Evolutionary conservation across 2,329 filamentous ascomycete species (phyloP).

Genomic region (Remersonia thermophila): DNA sequence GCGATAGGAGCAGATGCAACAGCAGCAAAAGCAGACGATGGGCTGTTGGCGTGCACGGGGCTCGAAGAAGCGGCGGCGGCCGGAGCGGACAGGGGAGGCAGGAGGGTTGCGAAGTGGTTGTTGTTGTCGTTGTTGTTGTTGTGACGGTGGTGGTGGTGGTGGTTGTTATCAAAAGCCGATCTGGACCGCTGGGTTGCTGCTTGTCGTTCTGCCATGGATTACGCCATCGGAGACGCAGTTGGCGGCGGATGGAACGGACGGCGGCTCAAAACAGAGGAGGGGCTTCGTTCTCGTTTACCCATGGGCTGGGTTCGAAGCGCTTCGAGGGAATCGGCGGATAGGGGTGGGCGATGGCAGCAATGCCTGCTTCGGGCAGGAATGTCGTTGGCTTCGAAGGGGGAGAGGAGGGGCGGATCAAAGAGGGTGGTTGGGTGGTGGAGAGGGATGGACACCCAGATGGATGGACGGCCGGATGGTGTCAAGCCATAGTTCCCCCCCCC

Average conservation of each 20-base stretch:
- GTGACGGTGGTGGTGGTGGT: no score
- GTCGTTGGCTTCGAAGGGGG: neutral
- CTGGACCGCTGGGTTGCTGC: conserved; percentile 36
- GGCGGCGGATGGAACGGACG: conserved; percentile 14
- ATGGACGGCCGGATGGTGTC: conserved; percentile 8
- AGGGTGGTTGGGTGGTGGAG: conserved; percentile 11
- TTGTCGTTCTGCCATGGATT: conserved; percentile 57
- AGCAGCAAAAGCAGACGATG: neutral
- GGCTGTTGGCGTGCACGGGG: neutral
- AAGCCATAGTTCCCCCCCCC: no score
- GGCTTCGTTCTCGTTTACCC: no score
- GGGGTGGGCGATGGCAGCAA: conserved; percentile 2
- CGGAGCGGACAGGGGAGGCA: conserved; percentile 26
- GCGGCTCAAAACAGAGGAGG: neutral
- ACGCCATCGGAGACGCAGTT: conserved; percentile 45
- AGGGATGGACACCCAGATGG: conserved; percentile 7
- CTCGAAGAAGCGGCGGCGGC: conserved; percentile 13
- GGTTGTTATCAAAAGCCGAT: conserved; percentile 43
- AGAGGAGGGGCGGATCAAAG: conserved; percentile 1
- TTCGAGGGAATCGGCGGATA: neutral
- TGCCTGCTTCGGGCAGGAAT: no score
- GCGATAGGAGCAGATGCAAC: neutral
- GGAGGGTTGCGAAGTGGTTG: conserved; percentile 28
- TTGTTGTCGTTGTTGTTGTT: no score
- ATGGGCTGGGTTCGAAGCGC: no score